Base-by-base conservation (phyloP, 2,329 filamentous ascomycete species). In the Aspergillus clavatus region DNA sequence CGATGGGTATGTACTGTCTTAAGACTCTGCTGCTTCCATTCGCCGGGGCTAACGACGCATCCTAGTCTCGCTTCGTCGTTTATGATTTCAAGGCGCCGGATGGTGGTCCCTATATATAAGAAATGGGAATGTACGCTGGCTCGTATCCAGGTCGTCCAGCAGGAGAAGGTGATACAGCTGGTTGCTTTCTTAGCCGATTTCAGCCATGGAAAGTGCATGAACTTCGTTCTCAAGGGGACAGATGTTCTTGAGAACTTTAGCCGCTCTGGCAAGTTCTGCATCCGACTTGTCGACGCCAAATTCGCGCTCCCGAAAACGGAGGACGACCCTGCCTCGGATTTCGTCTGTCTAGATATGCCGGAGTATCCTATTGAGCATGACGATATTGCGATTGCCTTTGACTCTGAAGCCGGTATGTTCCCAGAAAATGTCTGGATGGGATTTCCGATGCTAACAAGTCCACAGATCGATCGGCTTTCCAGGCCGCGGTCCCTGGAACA, bases 351-450 rank as follows among this genome's bases (percentile, higher is more conserved):
- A 47, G 90, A 95, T 66, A 80, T 89, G 66, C 84, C 89, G 14
- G 89, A 95, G 58, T 87, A 94, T 66, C 87, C 89, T 1, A 87
- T 87, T 40, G 90, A 95, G 70, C 89, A 95, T 68, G 90, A 95
- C 65, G 90, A 96, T 70, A 88, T 96, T 55, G 80, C 84, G 8
- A 83, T 96, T 59, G 69, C 84, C 49, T 96, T 96, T 73, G 89
- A 95, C 53, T 83, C 77, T 37, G 85, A 88, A 63, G 73, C 78
- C 59, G 85, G 86, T 89, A 69, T 73, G 84, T 42, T 14, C 18
- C n/a, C 3, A 3, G n/a, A n/a, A 16, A 18, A n/a, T 14, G 5
- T 10, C 3, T 5, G 7, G 1, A 16, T 10, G 18, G n/a, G n/a
- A 24, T 19, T 4, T n/a, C 19, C 21, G 38, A 24, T 18, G 28